Evolutionary conservation across 768 basidiomycete species (phyloP).

Genomic region (Lentinula guzmanii): DNA sequence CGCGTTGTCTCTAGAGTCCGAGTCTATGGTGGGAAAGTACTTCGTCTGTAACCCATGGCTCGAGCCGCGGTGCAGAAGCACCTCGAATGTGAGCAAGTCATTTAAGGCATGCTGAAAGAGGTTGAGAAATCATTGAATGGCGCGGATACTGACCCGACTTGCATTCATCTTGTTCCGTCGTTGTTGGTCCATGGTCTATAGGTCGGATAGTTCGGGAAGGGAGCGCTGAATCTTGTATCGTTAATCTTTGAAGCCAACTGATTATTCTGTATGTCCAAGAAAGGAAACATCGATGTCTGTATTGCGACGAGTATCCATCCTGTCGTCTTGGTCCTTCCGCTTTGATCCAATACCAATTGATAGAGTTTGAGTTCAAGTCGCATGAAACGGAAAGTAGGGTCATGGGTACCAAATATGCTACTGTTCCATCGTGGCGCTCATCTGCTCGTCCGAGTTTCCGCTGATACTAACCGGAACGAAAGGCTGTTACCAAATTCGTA

Average conservation of each 20-base stretch:
- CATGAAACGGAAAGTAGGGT: neutral
- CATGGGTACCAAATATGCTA: neutral
- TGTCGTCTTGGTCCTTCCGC: constrained; percentile 6
- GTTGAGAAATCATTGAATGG: too few species aligned
- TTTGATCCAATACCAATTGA: neutral
- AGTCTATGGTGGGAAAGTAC: too few species aligned
- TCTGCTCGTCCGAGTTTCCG: neutral
- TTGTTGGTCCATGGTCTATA: too few species aligned
- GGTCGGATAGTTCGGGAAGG: neutral
- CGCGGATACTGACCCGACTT: too few species aligned
- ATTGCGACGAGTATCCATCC: neutral
- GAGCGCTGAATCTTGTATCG: neutral
- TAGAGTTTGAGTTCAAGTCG: neutral
- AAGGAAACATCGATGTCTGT: neutral
- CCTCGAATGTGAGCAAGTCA: too few species aligned
- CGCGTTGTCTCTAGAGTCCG: too few species aligned
- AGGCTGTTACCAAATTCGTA: neutral
- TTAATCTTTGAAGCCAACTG: neutral
- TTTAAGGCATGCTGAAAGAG: too few species aligned
- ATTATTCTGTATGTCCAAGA: neutral
- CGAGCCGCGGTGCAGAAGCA: too few species aligned
- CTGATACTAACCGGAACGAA: neutral
- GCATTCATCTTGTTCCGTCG: too few species aligned
- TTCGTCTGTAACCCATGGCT: too few species aligned
- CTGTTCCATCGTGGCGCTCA: neutral